Conservation (phyloP, 2,329 filamentous ascomycete genomes). For the Aspergillus ustus region DNA sequence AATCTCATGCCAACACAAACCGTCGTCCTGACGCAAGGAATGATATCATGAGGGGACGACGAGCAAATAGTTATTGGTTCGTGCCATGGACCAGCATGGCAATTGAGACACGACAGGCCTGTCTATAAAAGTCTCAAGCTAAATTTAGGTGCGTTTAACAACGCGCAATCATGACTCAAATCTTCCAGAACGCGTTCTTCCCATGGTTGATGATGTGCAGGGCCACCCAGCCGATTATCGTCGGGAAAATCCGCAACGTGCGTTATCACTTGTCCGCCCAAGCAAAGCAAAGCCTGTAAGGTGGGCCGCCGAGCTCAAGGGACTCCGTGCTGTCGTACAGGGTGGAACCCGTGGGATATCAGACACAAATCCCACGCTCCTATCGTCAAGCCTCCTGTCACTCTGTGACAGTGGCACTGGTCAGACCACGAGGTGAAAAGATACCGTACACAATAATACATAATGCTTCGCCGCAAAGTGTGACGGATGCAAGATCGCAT, state of each 20-base stretch:
- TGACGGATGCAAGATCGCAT: background rate
- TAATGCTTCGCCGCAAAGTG: background rate
- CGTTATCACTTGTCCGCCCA: conserved; percentile 4
- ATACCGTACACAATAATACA: background rate
- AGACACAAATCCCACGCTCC: background rate
- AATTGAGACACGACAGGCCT: background rate
- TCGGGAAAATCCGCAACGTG: conserved; percentile 1
- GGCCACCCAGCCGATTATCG: conserved; percentile 16
- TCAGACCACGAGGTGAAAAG: background rate
- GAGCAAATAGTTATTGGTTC: background rate
- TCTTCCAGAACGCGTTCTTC: conserved; percentile 26
- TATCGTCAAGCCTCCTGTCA: background rate
- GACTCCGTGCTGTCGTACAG: background rate
- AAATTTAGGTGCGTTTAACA: background rate
- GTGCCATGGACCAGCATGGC: background rate
- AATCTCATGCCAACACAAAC: background rate
- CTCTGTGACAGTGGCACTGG: background rate
- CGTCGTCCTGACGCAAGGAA: conserved; percentile 24
- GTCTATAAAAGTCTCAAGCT: conserved; percentile 7
- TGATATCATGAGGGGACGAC: conserved; percentile 22
- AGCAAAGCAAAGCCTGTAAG: conserved; percentile 22
- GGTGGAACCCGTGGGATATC: background rate
- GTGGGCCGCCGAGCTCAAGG: conserved; percentile 21
- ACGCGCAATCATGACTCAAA: conserved; percentile 24
- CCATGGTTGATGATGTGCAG: conserved; percentile 21